These are phyloP conservation scores for Coemansia interrupta DNA, from an alignment of 192 early-diverging fungal genomes.

Conservation along the genomic window DNA sequence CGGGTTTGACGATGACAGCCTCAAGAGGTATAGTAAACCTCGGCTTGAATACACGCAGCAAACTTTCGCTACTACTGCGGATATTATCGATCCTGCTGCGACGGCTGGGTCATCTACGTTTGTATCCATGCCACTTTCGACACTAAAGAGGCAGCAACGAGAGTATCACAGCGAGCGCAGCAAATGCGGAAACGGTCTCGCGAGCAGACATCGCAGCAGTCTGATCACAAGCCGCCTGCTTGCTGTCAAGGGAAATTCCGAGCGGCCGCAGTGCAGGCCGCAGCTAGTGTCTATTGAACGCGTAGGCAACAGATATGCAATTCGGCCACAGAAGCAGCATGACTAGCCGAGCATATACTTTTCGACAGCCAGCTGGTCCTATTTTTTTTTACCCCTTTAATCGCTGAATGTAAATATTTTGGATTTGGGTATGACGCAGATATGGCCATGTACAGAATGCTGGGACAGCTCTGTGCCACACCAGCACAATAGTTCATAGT, in stretches of 20 bases:
- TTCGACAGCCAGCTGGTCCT: no score
- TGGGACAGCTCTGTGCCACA: no score
- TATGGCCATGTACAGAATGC: no score
- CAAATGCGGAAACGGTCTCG: not conserved
- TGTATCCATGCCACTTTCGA: no score
- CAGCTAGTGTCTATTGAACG: constrained; percentile 30
- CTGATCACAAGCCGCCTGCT: constrained; percentile 8
- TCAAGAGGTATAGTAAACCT: not conserved
- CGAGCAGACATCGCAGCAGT: constrained; percentile 7
- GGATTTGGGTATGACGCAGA: no score
- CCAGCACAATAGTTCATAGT: no score
- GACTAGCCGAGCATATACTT: not conserved
- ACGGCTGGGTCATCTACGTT: no score
- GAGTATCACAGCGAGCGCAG: not conserved
- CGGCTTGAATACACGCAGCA: no score
- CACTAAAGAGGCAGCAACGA: not conserved
- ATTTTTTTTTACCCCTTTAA: no score
- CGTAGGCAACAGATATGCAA: constrained; percentile 13
- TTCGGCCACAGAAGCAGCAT: constrained; percentile 9
- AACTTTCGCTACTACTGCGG: no score
- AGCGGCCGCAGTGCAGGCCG: constrained; percentile 12
- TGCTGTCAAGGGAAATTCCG: not conserved
- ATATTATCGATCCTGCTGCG: no score
- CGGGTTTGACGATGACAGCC: constrained; percentile 11
- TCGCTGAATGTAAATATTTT: no score